Evolutionary conservation across 176 grass and related monocot species (phyloP), one percentile per base, ranked within the genome.

Genomic region (Aegilops bicornis): DNA sequence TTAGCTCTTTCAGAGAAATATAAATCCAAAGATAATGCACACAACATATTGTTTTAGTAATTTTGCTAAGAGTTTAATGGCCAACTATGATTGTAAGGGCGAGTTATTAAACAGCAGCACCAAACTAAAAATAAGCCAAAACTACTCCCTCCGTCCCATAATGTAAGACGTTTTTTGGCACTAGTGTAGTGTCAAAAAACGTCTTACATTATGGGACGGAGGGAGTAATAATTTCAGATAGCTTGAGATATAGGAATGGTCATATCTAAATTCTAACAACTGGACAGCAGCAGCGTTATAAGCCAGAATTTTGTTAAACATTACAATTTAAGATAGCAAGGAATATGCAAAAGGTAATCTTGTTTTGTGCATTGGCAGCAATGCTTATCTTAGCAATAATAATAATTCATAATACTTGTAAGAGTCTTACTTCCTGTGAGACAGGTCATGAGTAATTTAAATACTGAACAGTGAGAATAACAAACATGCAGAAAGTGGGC

Each of bases 1-100:
- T 78, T 70, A 83, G 60, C 22, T 61, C 68, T n/a, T 80, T 83
- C 7, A 37, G 29, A 61, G 23, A 75, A 76, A 59, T 35, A 79
- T 83, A 66, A 73, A 83, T 40, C 25, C 54, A 65, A 48, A 81
- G 8, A 86, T 52, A 87, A 87, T 29, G 6, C 5, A 1, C 13
- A 47, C 33, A 68, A 59, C 60, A 58, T 1, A 59, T 45, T 71
- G 22, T 83, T 50, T 60, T 27, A 45, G 40, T 17, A 64, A 67
- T 67, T 29, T 77, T 85, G 60, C 40, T 77, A 65, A 8, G 73
- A 77, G 50, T 85, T 76, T 20, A 52, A 52, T 48, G 29, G 58
- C 22, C 17, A 47, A 65, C 43, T 77, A 31, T 36, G 37, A 76
- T 40, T 40, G 39, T 27, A 85, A 48, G 20, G 39, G 27, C 1